phyloP scores from a whole-genome alignment of 2,329 filamentous ascomycete species.

The Colletotrichum higginsianum region DNA sequence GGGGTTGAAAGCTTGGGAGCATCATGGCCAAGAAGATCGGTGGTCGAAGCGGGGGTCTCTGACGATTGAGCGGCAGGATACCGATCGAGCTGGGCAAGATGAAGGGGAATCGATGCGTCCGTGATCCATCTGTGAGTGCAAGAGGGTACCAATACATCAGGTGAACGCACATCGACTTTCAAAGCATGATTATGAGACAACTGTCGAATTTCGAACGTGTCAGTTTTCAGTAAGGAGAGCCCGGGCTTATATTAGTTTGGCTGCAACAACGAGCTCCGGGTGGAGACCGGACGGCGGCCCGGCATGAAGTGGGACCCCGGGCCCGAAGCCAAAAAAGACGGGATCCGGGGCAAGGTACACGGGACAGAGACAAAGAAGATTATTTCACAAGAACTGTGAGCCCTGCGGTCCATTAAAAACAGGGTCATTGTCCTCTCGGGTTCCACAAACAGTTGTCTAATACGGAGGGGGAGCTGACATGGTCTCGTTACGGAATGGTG shows the following conservation, averaged over 20 bases:
- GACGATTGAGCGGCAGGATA: background rate
- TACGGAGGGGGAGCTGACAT: too few relatives aligned
- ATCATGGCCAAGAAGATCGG: background rate
- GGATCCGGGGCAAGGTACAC: background rate
- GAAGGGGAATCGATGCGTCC: constrained; percentile 18
- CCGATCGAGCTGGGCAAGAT: constrained; percentile 12
- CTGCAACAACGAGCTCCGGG: too few relatives aligned
- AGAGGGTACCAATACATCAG: too few relatives aligned
- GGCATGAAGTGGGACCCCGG: background rate
- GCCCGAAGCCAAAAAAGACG: background rate
- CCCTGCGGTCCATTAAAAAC: background rate
- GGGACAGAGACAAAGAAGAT: background rate
- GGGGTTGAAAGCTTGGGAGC: background rate
- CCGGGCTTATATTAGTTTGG: too few relatives aligned
- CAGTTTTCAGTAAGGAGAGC: background rate
- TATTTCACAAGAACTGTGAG: background rate
- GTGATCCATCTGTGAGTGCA: background rate
- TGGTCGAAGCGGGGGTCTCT: constrained; percentile 20
- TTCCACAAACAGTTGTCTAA: too few relatives aligned
- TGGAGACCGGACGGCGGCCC: background rate
- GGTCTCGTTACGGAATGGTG: too few relatives aligned
- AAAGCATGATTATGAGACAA: too few relatives aligned
- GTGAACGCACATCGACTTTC: too few relatives aligned
- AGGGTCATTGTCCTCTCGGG: too few relatives aligned
- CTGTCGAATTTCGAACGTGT: background rate